These are phyloP conservation scores for Rehmannia glutinosa DNA, from an alignment of 257 asterid genomes.

Conservation along the genomic window DNA sequence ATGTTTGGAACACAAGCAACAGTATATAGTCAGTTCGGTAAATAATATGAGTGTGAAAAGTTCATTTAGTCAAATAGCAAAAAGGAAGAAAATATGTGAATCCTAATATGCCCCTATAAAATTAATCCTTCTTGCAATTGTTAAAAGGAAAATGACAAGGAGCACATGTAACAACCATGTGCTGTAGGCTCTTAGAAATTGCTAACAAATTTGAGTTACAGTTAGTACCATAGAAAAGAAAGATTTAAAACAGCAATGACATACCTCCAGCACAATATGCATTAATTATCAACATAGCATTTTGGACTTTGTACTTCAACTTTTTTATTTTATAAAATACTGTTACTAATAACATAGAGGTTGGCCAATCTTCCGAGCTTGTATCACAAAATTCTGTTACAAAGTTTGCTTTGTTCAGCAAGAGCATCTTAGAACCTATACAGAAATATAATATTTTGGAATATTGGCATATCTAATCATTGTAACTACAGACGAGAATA, in stretches of 20 bases:
- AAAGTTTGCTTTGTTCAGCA: no score
- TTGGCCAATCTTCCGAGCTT: not conserved
- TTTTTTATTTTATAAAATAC: not conserved
- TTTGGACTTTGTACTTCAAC: not conserved
- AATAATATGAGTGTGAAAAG: not conserved
- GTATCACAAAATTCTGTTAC: not conserved
- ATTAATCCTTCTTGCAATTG: not conserved
- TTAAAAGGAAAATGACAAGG: conserved; percentile 4
- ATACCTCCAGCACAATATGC: not conserved
- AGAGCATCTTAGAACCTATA: not conserved
- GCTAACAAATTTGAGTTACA: not conserved
- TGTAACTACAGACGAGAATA: not conserved
- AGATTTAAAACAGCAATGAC: not conserved
- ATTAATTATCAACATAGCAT: not conserved
- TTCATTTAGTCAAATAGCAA: not conserved
- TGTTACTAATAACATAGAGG: not conserved
- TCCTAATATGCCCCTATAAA: not conserved
- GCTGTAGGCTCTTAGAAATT: not conserved
- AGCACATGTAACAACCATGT: not conserved
- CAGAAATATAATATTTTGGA: not conserved
- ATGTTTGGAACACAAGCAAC: not conserved
- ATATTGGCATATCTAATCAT: not conserved
- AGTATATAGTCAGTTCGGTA: not conserved
- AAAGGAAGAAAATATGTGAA: not conserved
- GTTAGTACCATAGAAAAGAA: not conserved